Evolutionary conservation across 2,329 filamentous ascomycete genomes (phyloP), one percentile per base, ranked within the genome.

Genomic region (Curvularia verruculosa): DNA sequence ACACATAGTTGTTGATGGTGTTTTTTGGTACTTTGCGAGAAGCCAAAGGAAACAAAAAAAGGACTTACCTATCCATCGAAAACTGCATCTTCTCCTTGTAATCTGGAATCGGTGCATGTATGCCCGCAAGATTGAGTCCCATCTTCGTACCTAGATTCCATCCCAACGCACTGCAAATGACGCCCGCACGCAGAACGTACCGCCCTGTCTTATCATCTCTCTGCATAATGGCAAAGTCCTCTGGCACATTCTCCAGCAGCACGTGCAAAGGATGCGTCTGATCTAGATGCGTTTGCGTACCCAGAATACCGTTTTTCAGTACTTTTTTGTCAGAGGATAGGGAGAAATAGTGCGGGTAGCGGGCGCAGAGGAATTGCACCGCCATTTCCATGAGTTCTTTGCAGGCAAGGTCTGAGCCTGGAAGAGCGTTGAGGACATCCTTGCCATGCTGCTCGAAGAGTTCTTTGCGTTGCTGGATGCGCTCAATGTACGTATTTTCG

Each of bases 361-460:
- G 83, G 3, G 85, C 82, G 59, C 86, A 90, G n/a, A 94, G 76
- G 64, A 94, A 96, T 63, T 94, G 90, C 3, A 96, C 65, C 2
- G 82, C 83, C 86, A 94, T 92, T 74, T 96, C 92, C 91, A 95
- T 93, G 5, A 95, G 80, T 68, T 96, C 92, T 70, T 92, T 92
- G 72, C 89, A 91, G 0, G 87, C 91, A 0, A 95, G 79, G 66
- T 95, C 89, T 0, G 88, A 89, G 1, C 91, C 91, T 0, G 90
- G 90, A 0, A 93, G 80, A 29, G 82, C 81, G 54, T 89, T 83
- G 1, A 95, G 81, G 1, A 96, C 86, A 3, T 80, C 77, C 9
- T 81, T 80, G 1, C 89, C 86, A 61, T 94, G 81, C 56, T 87
- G 78, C 10, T 78, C 78, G 68, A 87, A 89, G 0, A 96, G 81